Evolutionary conservation across 345 rosid genomes (phyloP).

Genomic region (Hypericum perforatum): DNA sequence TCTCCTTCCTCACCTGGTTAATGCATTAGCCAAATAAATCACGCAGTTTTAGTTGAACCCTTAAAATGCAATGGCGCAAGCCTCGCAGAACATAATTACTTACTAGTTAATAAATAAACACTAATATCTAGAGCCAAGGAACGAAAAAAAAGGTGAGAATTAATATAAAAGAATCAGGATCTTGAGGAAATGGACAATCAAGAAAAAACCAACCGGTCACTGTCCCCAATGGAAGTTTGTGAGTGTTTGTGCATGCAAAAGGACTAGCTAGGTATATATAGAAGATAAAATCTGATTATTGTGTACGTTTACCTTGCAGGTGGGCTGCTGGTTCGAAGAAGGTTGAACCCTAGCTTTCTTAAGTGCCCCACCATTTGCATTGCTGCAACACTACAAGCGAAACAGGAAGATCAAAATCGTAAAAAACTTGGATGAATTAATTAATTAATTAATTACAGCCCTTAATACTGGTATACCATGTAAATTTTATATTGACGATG

Average conservation of each 20-base stretch:
- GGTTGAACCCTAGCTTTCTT: slow-evolving; percentile 86
- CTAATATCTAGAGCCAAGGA: no score
- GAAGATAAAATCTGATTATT: background rate
- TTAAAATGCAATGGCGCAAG: no score
- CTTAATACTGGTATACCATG: background rate
- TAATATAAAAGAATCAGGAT: slow-evolving; percentile 6
- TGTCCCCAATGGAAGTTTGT: slow-evolving; percentile 8
- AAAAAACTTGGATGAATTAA: background rate
- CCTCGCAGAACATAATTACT: no score
- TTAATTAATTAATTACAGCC: background rate
- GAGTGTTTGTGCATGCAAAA: slow-evolving; percentile 17
- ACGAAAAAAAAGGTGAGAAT: no score
- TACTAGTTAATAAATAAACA: no score
- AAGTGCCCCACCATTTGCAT: slow-evolving; percentile 54
- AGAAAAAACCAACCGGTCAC: slow-evolving; percentile 15
- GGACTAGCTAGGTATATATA: background rate
- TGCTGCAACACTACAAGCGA: slow-evolving; percentile 64
- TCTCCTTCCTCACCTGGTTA: slow-evolving; percentile 24
- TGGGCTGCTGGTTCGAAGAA: slow-evolving; percentile 14
- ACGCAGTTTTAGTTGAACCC: background rate
- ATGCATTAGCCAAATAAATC: background rate
- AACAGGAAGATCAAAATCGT: background rate
- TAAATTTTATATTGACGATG: no score
- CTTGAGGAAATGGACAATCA: slow-evolving; percentile 15
- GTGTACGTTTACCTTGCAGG: slow-evolving; percentile 17